Conservation (phyloP, 106 monocot species). For the Allium fistulosum region DNA sequence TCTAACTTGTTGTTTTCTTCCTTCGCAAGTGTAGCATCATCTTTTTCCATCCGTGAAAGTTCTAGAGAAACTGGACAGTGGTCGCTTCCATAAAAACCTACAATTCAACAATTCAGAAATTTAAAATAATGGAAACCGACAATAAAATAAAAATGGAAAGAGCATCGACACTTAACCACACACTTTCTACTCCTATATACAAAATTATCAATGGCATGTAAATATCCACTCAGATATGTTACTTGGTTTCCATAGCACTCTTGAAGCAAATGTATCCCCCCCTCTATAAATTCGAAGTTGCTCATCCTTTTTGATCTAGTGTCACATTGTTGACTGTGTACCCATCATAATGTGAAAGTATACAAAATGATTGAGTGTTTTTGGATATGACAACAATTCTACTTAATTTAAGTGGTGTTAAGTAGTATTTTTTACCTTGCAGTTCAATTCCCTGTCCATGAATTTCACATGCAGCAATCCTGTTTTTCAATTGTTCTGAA, state of each 20-base stretch:
- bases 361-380: too few species aligned
- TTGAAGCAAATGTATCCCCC: neutral
- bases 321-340: too few species aligned
- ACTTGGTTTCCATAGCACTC: neutral
- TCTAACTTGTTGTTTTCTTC: too few species aligned
- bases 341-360: too few species aligned
- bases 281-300: neutral
- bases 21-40: neutral
- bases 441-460: constrained; percentile 90
- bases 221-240: neutral
- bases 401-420: too few species aligned
- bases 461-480: constrained; percentile 61
- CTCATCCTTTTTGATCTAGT: neutral
- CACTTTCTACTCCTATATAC: too few species aligned
- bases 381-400: too few species aligned
- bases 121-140: neutral
- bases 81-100: constrained; percentile 57
- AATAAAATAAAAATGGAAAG: neutral
- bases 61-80: constrained; percentile 54
- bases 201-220: neutral
- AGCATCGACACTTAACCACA: neutral
- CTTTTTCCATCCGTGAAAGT: constrained; percentile 20
- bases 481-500: constrained; percentile 66
- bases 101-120: neutral
- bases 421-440: constrained; percentile 43